These are phyloP conservation scores for Antitrichia curtipendula DNA, from an alignment of 225 moss, liverwort and hornwort genomes.

Conservation along the genomic window DNA sequence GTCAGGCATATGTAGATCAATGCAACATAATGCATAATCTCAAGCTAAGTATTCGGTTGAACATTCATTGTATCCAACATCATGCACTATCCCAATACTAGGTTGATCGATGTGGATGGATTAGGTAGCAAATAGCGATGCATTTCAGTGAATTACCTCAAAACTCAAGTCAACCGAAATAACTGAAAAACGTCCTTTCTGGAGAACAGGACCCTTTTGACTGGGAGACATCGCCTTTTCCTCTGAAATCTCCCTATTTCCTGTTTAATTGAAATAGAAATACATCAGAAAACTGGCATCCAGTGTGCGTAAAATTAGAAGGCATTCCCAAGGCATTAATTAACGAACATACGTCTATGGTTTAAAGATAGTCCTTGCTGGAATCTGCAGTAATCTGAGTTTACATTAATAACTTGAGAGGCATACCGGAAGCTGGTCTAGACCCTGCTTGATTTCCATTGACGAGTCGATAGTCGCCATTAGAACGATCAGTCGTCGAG, in stretches of 20 bases:
- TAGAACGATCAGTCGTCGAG: constrained; percentile 17
- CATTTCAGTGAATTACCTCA: constrained; percentile 25
- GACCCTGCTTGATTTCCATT: constrained; percentile 27
- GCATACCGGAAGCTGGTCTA: constrained; percentile 25
- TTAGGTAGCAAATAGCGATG: not conserved
- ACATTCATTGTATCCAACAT: not conserved
- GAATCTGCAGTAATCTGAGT: not conserved
- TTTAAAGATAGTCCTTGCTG: not conserved
- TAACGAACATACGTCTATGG: not conserved
- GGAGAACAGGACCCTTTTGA: constrained; percentile 48
- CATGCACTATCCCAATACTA: not conserved
- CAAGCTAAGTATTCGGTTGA: not conserved
- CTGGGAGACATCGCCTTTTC: constrained; percentile 34
- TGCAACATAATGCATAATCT: not conserved
- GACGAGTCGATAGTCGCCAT: constrained; percentile 8
- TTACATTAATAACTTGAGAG: not conserved
- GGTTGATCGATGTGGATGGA: not conserved
- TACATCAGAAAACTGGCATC: not conserved
- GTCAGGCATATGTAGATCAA: not conserved
- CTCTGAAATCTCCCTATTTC: constrained; percentile 19
- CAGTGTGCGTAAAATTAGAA: not conserved
- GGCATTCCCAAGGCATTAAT: not conserved
- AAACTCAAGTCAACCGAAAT: constrained; percentile 60
- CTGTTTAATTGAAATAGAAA: not conserved
- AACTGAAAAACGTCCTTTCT: constrained; percentile 85